Percentiles rank a stretch among this genome's conserved stretches.
These are phyloP conservation scores for Ustilago vetiveriae DNA, from an alignment of 1,284 basidiomycete species.

Conservation along the genomic window DNA sequence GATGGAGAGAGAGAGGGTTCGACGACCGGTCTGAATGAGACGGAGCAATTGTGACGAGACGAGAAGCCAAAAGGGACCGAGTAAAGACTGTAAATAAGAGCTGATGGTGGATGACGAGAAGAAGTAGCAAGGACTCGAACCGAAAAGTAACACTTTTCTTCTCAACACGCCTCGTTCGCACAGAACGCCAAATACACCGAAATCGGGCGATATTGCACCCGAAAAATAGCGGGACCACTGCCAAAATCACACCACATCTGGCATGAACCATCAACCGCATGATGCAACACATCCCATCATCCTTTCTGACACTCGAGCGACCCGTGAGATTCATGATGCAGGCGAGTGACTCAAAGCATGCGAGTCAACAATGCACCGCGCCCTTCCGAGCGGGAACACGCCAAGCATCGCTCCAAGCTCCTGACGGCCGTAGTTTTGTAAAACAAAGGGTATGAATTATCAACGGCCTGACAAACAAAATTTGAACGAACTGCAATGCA, in stretches of 20 bases:
- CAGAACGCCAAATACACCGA: too few relatives aligned
- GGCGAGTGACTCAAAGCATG: too few relatives aligned
- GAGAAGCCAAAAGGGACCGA: neutral
- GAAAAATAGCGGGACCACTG: neutral
- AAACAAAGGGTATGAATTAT: neutral
- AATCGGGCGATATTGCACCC: slow-evolving; percentile 8
- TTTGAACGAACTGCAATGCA: slow-evolving; percentile 1
- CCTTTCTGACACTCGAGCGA: too few relatives aligned
- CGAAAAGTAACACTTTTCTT: neutral
- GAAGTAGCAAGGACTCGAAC: neutral
- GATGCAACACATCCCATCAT: too few relatives aligned
- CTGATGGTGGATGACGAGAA: slow-evolving; percentile 1
- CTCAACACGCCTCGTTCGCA: neutral
- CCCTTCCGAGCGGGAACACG: too few relatives aligned
- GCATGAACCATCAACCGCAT: neutral
- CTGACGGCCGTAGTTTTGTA: too few relatives aligned
- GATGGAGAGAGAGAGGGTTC: neutral
- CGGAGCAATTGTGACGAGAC: too few relatives aligned
- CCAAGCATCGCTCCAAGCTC: too few relatives aligned
- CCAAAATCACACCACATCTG: slow-evolving; percentile 12
- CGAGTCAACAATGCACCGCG: too few relatives aligned
- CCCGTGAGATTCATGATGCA: too few relatives aligned
- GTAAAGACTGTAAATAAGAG: slow-evolving; percentile 25
- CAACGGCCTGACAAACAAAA: neutral
- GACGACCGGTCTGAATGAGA: neutral